Evolutionary conservation across 345 rosid genomes (phyloP).

Genomic region (Arabidopsis suecica): DNA sequence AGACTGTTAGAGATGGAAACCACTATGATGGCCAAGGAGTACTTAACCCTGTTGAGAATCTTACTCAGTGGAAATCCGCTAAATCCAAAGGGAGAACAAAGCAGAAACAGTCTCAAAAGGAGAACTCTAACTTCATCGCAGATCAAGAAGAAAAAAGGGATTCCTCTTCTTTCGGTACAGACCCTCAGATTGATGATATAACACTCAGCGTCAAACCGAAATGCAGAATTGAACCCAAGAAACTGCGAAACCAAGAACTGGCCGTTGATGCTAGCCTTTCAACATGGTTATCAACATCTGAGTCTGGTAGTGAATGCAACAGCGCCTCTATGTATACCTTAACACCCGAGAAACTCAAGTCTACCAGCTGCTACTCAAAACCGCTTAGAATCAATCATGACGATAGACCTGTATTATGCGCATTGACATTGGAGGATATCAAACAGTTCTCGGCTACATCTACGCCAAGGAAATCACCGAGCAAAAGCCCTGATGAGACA

Average conservation of each 20-base stretch:
- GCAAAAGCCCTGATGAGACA: conserved; percentile 79
- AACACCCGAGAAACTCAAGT: conserved; percentile 53
- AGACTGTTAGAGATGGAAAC: conserved; percentile 55
- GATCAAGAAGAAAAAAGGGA: conserved; percentile 46
- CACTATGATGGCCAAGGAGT: conserved; percentile 63
- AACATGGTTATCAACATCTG: conserved; percentile 76
- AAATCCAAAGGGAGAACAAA: conserved; percentile 59
- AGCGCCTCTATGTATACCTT: conserved; percentile 26
- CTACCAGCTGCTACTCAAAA: conserved; percentile 52
- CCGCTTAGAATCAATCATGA: conserved; percentile 60
- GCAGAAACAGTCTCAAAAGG: conserved; percentile 61
- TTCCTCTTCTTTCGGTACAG: conserved; percentile 46
- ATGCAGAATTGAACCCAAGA: conserved; percentile 47
- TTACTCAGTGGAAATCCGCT: conserved; percentile 90
- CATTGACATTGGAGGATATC: conserved; percentile 83
- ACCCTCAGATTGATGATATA: conserved; percentile 45
- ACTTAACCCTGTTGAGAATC: conserved; percentile 87
- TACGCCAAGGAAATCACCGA: conserved; percentile 83
- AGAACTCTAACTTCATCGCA: conserved; percentile 53
- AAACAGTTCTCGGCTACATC: conserved; percentile 71
- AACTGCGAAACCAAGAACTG: conserved; percentile 51
- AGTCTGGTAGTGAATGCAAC: conserved; percentile 54
- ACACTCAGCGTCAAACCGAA: conserved; percentile 53
- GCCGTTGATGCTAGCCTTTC: conserved; percentile 92
- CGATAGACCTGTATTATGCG: conserved; percentile 89